Evolutionary conservation across 2,329 filamentous ascomycete species (phyloP), one percentile per base, ranked within the genome.

Genomic region (Pezicula radicicola): DNA sequence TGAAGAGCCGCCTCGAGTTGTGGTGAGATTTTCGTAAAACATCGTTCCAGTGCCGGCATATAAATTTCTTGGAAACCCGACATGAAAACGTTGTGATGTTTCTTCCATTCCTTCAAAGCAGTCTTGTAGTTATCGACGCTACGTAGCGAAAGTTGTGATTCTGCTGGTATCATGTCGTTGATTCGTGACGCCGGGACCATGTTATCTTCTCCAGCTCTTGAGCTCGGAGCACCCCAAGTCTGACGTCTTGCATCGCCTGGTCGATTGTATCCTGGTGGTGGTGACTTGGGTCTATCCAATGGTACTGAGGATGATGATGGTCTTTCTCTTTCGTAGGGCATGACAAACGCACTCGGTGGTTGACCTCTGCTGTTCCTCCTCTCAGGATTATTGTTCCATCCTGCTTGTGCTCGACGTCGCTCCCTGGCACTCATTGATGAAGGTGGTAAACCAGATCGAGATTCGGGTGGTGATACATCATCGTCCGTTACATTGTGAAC

Each of bases 81-180:
- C 42, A 45, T 45, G 42, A 45, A 45, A 9, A 45, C 12, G 21
- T 45, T 45, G 13, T 45, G 42, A n/a, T 45, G 42, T 21, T 45
- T 27, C 13, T 45, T 45, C 42, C 42, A 45, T 6, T 45, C 42
- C 21, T 45, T 45, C 21, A 45, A 16, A 15, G 42, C 42, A 9
- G 12, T 30, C 27, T 30, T 27, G 42, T 45, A 45, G 15, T 28
- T 27, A 15, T 45, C 42, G 15, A 45, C 18, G 13, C 25, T 33
- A 9, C 21, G 42, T 8, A 45, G 12, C 5, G 27, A 9, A 1
- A 27, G 27, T 27, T 27, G 27, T 8, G 42, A 16, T 16, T 30
- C 42, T n/a, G 19, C 27, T 16, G 21, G 12, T 25, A 16, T 18
- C 4, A 25, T 7, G 12, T 45, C 27, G 16, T 7, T 45, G n/a